phyloP scores from a whole-genome alignment of 129 eudicot species.

The Flaveria sonorensis region DNA sequence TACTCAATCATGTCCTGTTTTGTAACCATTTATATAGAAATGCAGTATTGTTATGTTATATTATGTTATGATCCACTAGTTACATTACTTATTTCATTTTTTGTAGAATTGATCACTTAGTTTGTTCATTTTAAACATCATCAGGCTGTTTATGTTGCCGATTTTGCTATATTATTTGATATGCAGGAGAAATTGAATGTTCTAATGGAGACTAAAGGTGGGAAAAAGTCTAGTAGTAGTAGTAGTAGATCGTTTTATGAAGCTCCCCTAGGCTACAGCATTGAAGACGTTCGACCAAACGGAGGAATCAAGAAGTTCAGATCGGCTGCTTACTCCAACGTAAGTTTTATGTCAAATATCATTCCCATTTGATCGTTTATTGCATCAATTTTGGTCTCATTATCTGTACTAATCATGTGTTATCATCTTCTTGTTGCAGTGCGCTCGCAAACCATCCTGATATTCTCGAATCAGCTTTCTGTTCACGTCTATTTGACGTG shows the following conservation, averaged over 20 bases:
- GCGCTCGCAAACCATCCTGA: conserved; percentile 99
- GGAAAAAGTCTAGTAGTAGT: conserved; percentile 83
- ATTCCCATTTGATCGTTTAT: not conserved
- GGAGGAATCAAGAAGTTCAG: conserved; percentile 98
- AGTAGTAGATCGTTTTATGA: conserved; percentile 79
- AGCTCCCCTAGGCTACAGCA: conserved; percentile 99
- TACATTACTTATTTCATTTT: not conserved
- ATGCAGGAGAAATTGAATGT: conserved; percentile 62
- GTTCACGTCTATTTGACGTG: conserved; percentile 66
- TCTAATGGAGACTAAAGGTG: conserved; percentile 97
- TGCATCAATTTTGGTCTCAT: not conserved
- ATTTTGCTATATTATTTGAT: not conserved
- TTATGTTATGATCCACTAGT: not conserved
- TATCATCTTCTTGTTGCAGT: conserved; percentile 58
- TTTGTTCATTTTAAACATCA: not conserved
- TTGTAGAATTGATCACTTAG: not conserved
- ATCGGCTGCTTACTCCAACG: conserved; percentile 99
- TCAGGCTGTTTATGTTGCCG: not conserved
- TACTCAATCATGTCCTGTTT: not conserved
- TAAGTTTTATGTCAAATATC: conserved; percentile 29
- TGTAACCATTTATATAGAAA: not conserved
- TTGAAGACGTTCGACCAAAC: conserved; percentile 99
- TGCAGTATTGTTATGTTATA: not conserved
- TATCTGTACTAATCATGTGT: not conserved
- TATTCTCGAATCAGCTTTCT: conserved; percentile 28